phyloP scores from a whole-genome alignment of 2,329 filamentous ascomycete species.

The Diaporthe sp. region DNA sequence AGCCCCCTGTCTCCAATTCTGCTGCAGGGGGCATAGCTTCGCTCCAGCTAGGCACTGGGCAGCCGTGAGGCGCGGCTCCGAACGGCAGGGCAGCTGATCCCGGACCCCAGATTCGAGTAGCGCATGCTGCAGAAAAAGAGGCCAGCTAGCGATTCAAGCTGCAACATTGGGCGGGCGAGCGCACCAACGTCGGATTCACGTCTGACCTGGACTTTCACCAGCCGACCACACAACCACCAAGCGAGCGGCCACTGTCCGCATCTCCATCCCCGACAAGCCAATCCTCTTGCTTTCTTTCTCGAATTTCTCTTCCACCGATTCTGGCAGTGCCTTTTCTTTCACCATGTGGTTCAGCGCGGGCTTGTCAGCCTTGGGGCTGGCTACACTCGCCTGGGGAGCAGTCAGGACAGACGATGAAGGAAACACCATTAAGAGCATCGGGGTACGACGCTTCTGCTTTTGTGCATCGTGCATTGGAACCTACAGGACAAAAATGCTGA shows the following conservation, averaged over 20 bases:
- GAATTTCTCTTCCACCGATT: slow-evolving; percentile 24
- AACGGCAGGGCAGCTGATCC: slow-evolving; percentile 35
- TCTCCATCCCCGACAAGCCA: slow-evolving; percentile 32
- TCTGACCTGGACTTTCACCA: slow-evolving; percentile 32
- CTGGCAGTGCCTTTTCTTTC: slow-evolving; percentile 34
- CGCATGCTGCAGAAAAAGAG: slow-evolving; percentile 43
- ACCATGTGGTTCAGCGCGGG: slow-evolving; percentile 63
- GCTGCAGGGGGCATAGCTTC: slow-evolving; percentile 36
- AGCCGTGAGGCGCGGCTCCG: slow-evolving; percentile 9
- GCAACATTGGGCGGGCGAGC: slow-evolving; percentile 29
- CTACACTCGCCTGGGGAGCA: slow-evolving; percentile 64
- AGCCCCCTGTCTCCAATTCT: slow-evolving; percentile 22
- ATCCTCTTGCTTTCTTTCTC: slow-evolving; percentile 27
- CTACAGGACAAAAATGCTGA: slow-evolving; percentile 12
- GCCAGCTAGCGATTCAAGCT: slow-evolving; percentile 46
- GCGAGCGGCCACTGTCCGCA: slow-evolving; percentile 39
- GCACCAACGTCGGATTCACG: slow-evolving; percentile 31
- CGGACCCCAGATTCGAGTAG: slow-evolving; percentile 39
- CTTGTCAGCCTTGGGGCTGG: slow-evolving; percentile 63
- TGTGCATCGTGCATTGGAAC: not conserved
- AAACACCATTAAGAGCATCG: slow-evolving; percentile 63
- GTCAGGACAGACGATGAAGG: slow-evolving; percentile 59
- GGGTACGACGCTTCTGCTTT: slow-evolving; percentile 53
- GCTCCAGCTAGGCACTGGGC: not conserved
- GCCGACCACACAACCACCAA: slow-evolving; percentile 42